phyloP scores from a whole-genome alignment of 192 early-diverging fungal species.

The Lobosporangium transversale region DNA sequence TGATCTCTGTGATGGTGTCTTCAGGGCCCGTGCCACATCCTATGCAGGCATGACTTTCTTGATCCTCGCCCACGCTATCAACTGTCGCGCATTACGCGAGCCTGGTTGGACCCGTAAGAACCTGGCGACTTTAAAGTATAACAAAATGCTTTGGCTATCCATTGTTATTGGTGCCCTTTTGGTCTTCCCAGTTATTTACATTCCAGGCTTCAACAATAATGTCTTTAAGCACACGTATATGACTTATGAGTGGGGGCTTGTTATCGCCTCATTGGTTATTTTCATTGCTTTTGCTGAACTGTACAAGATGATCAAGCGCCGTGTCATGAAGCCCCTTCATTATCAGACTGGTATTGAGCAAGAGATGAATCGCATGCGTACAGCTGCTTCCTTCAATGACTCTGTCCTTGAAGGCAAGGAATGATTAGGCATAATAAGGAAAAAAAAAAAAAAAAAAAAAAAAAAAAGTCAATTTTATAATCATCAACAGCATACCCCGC shows the following conservation, averaged over 20 bases:
- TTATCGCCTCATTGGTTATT: slow-evolving; percentile 20
- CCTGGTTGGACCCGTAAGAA: slow-evolving; percentile 61
- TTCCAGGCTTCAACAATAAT: slow-evolving; percentile 36
- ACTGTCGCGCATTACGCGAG: slow-evolving; percentile 73
- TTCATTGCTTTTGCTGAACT: slow-evolving; percentile 24
- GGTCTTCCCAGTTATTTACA: slow-evolving; percentile 25
- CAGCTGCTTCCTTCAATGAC: background rate
- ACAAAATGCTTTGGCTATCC: slow-evolving; percentile 55
- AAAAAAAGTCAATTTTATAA: too few relatives aligned
- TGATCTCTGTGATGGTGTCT: slow-evolving; percentile 64
- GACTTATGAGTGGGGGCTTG: slow-evolving; percentile 31
- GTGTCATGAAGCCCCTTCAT: slow-evolving; percentile 12
- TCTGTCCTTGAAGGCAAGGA: slow-evolving; percentile 15
- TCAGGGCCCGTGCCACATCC: slow-evolving; percentile 73
- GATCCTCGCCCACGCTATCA: slow-evolving; percentile 77
- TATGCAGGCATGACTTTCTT: slow-evolving; percentile 78
- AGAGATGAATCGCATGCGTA: slow-evolving; percentile 25
- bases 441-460: background rate
- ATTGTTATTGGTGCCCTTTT: slow-evolving; percentile 61
- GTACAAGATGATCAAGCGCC: slow-evolving; percentile 27
- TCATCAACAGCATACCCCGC: too few relatives aligned
- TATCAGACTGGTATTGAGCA: background rate
- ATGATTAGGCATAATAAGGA: background rate
- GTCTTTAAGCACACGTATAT: slow-evolving; percentile 26
- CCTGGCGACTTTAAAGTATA: slow-evolving; percentile 22